phyloP scores from a whole-genome alignment of 116 monocot species.

The Dioscorea cayenensis region DNA sequence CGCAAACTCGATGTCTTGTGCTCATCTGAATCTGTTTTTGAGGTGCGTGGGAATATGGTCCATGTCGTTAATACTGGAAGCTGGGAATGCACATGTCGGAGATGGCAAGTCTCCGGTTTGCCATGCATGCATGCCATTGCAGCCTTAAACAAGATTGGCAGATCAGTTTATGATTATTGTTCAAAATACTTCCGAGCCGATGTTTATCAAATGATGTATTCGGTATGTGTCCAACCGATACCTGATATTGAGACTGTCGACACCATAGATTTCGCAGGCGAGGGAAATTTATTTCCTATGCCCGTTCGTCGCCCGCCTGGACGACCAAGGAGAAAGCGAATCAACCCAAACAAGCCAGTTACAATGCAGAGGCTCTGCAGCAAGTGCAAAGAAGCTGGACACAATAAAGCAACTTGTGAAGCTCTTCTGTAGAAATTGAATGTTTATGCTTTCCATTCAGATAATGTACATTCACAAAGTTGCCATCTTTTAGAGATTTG shows the following conservation, averaged over 20 bases:
- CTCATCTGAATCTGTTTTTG: constrained; percentile 41
- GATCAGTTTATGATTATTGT: constrained; percentile 39
- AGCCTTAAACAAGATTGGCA: constrained; percentile 32
- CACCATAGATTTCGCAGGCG: constrained; percentile 1
- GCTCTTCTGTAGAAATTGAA: constrained; percentile 4
- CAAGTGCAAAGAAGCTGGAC: constrained; percentile 60
- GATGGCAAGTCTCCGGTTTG: constrained; percentile 74
- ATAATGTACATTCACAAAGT: neutral
- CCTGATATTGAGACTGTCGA: constrained; percentile 50
- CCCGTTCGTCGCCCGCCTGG: constrained; percentile 26
- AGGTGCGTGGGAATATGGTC: constrained; percentile 35
- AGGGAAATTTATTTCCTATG: constrained; percentile 12
- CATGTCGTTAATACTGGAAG: constrained; percentile 51
- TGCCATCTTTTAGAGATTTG: neutral
- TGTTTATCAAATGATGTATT: constrained; percentile 49
- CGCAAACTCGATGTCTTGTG: constrained; percentile 36
- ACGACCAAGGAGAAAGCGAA: constrained; percentile 48
- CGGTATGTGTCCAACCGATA: constrained; percentile 50
- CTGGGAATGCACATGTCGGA: constrained; percentile 77
- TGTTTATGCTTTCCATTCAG: neutral
- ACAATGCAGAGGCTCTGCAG: constrained; percentile 51
- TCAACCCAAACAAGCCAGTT: constrained; percentile 41
- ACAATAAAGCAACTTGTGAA: constrained; percentile 78
- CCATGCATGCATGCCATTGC: constrained; percentile 82
- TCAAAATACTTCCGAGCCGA: constrained; percentile 63